Base-by-base conservation (phyloP, 2,329 filamentous ascomycete genomes). In the Davidsoniella australis region DNA sequence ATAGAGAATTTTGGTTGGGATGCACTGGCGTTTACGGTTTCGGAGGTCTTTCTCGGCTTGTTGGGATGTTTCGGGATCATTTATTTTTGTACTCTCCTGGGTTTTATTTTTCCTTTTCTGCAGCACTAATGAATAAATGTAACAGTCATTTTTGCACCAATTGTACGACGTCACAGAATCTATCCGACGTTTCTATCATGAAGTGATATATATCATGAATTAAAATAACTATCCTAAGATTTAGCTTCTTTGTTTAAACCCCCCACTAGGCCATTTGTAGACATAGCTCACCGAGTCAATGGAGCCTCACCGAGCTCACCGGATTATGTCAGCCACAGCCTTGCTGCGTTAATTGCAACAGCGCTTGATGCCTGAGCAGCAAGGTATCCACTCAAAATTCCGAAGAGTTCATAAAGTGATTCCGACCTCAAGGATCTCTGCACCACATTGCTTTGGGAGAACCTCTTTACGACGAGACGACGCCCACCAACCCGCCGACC, bases 401-500 rank as follows among this genome's bases (percentile, higher is more conserved):
- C 43, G 47, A 52, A 49, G 26, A 49, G 41, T 49, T 43, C 47
- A 43, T 49, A 52, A 47, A 52, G 47, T 38, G 43, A 37, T 42
- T 20, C 39, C 44, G 38, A 24, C 42, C 41, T 43, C 43, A 37
- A 49, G 50, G 42, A 52, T 52, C 47, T 52, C 50, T 46, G 39
- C 24, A 24, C 26, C 45, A 45, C 47, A 37, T 41, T 24, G 47
- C 45, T 40, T 40, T 42, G 46, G 43, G 36, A 49, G 48, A 41
- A 56, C 54, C 51, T 56, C 48, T 50, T 56, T 54, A 45, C 23
- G 41, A 40, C 42, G 23, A 20, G 48, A 42, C 50, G 51, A 53
- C 50, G 49, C 39, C 49, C 52, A 47, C 46, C 48, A 58, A 60
- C 58, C 57, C 45, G 45, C 16, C 33, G 23, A 24, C 36, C 42